phyloP scores from a whole-genome alignment of 441 rosid species.

The Lagerstroemia fauriei region DNA sequence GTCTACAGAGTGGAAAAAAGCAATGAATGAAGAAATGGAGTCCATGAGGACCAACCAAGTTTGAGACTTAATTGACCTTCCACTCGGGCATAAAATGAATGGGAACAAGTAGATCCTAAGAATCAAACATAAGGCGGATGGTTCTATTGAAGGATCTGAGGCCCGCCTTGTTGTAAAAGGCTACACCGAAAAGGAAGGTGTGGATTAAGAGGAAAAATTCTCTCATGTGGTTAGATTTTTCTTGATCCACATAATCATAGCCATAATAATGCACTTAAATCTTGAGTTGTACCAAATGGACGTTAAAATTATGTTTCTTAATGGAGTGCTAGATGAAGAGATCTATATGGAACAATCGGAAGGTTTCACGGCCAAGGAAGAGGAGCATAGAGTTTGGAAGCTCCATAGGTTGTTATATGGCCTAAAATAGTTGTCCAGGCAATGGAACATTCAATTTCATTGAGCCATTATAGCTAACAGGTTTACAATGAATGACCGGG shows the following conservation, averaged over 20 bases:
- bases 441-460: no score
- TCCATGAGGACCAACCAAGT: neutral
- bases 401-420: no score
- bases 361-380: no score
- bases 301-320: neutral
- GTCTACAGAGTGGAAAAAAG: no score
- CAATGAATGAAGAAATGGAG: neutral
- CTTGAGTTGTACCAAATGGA: neutral
- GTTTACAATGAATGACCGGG: no score
- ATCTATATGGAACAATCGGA: no score
- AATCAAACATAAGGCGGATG: neutral
- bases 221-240: neutral
- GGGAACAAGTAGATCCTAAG: neutral
- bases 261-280: neutral
- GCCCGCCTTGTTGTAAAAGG: neutral
- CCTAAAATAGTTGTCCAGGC: no score
- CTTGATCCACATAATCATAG: neutral
- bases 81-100: neutral
- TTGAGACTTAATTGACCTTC: conserved; percentile 10
- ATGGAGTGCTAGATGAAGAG: no score
- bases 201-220: neutral
- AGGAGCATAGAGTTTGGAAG: no score
- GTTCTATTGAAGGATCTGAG: conserved; percentile 4
- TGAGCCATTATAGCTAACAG: no score
- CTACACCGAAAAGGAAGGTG: conserved; percentile 4